Conservation (phyloP, 176 grass and related monocot species). For the Carex kokanica region DNA sequence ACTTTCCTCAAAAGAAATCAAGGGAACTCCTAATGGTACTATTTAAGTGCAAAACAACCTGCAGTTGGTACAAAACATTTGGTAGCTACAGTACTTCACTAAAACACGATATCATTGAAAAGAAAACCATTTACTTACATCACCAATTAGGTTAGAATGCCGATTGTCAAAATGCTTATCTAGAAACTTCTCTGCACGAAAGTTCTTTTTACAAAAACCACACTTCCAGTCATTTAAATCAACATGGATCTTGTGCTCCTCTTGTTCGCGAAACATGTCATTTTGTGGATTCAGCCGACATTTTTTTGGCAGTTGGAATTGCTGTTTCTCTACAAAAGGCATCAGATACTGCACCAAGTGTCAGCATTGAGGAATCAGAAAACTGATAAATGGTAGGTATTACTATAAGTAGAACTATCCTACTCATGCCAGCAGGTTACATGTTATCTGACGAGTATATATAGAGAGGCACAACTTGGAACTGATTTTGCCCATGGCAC, state of each 20-base stretch:
- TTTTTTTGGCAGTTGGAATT: slow-evolving; percentile 70
- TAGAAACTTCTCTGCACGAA: slow-evolving; percentile 91
- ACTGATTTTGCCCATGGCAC: background rate
- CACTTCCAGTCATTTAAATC: slow-evolving; percentile 93
- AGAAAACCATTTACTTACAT: slow-evolving; percentile 42
- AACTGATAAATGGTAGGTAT: background rate
- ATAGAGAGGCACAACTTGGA: background rate
- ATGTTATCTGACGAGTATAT: background rate
- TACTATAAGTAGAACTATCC: background rate
- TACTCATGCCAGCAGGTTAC: background rate
- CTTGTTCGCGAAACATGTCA: slow-evolving; percentile 94
- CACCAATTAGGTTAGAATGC: slow-evolving; percentile 66
- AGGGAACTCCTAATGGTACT: background rate
- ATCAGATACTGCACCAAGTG: slow-evolving; percentile 72
- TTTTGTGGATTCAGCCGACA: slow-evolving; percentile 74
- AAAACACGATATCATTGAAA: background rate
- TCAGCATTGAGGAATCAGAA: slow-evolving; percentile 13
- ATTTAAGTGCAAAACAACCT: background rate
- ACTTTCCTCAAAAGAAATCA: too few relatives aligned
- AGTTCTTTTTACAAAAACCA: slow-evolving; percentile 91
- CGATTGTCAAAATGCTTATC: slow-evolving; percentile 96
- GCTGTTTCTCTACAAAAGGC: slow-evolving; percentile 88
- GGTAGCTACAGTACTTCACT: background rate
- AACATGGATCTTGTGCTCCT: slow-evolving; percentile 81
- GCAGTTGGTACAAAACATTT: background rate